A percentile compares a stretch with the other conserved stretches of the same genome.
Evolutionary conservation across 2,329 filamentous ascomycete genomes (phyloP).

Genomic region (Shiraia bambusicola): DNA sequence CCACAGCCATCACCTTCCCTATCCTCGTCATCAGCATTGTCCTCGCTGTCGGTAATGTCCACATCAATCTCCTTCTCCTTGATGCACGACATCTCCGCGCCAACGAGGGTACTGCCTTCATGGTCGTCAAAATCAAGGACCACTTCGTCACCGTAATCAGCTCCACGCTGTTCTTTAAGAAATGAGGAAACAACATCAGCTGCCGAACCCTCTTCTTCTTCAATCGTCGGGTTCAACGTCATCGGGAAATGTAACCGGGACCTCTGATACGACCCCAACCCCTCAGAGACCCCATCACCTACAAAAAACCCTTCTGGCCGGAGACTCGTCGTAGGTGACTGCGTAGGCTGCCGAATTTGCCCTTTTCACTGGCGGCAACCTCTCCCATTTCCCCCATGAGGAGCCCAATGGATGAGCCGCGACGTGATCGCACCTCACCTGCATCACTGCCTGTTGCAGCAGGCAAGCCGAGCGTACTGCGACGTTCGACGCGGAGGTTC

Average conservation of each 20-base stretch:
- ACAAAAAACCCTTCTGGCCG: slow-evolving; percentile 55
- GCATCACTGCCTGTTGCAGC: slow-evolving; percentile 45
- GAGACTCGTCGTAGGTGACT: slow-evolving; percentile 46
- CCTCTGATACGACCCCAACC: slow-evolving; percentile 28
- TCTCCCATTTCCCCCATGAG: slow-evolving; percentile 41
- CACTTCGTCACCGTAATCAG: slow-evolving; percentile 16
- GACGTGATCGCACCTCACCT: slow-evolving; percentile 45
- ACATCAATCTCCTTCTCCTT: slow-evolving; percentile 19
- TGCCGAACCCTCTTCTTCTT: slow-evolving; percentile 29
- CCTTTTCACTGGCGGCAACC: slow-evolving; percentile 32
- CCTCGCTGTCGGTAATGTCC: slow-evolving; percentile 23
- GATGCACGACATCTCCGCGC: slow-evolving; percentile 3
- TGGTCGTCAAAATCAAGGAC: slow-evolving; percentile 17
- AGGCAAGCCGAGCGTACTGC: slow-evolving; percentile 39
- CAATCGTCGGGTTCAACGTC: slow-evolving; percentile 32
- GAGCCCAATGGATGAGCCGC: slow-evolving; percentile 47
- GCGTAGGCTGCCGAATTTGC: slow-evolving; percentile 36
- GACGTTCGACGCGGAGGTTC: slow-evolving; percentile 64
- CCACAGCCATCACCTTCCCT: slow-evolving; percentile 17
- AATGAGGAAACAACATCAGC: slow-evolving; percentile 10
- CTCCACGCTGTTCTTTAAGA: slow-evolving; percentile 5
- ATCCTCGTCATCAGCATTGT: slow-evolving; percentile 16
- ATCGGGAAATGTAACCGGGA: slow-evolving; percentile 26
- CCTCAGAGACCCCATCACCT: slow-evolving; percentile 38
- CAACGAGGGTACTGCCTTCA: slow-evolving; percentile 9